A percentile compares a stretch with the other conserved stretches of the same genome.
These are phyloP conservation scores for Blechomonas ayalai DNA, from an alignment of 208 protist genomes.

Conservation along the genomic window DNA sequence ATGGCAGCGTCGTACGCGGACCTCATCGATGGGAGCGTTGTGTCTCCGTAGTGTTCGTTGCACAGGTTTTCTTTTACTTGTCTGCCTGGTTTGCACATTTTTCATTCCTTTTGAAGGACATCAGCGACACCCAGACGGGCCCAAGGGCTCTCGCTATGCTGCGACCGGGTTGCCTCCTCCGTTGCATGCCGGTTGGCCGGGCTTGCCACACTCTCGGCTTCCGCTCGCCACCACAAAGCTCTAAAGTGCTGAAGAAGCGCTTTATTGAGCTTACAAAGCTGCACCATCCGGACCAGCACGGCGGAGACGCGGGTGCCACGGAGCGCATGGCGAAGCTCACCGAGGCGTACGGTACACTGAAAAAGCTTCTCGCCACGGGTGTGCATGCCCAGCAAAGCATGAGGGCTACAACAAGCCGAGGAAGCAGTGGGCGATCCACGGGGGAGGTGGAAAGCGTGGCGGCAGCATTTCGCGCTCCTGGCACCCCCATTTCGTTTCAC, in stretches of 20 bases:
- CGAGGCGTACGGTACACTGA: slow-evolving; percentile 60
- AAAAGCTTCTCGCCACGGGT: slow-evolving; percentile 42
- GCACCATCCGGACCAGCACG: slow-evolving; percentile 64
- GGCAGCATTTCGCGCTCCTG: slow-evolving; percentile 41
- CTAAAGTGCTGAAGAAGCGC: slow-evolving; percentile 50
- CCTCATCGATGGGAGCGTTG: too few relatives aligned
- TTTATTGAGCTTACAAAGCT: slow-evolving; percentile 66
- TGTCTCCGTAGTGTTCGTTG: too few relatives aligned
- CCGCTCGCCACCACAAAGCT: slow-evolving; percentile 34
- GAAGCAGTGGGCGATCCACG: neutral
- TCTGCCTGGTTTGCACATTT: neutral
- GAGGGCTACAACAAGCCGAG: neutral
- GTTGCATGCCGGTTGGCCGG: slow-evolving; percentile 34
- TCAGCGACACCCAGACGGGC: neutral
- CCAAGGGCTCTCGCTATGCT: slow-evolving; percentile 22
- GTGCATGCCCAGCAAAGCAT: slow-evolving; percentile 8
- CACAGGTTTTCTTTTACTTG: slow-evolving; percentile 4
- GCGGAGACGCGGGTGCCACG: slow-evolving; percentile 23
- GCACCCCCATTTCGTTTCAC: slow-evolving; percentile 46
- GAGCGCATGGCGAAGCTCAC: slow-evolving; percentile 52
- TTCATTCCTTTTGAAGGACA: slow-evolving; percentile 3
- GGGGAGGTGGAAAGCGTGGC: slow-evolving; percentile 27
- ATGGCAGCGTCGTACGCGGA: too few relatives aligned
- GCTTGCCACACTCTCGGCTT: slow-evolving; percentile 64
- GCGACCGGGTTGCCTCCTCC: slow-evolving; percentile 7